These are phyloP conservation scores for Linnemannia zychae DNA, from an alignment of 192 early-diverging fungal species.

Conservation along the genomic window DNA sequence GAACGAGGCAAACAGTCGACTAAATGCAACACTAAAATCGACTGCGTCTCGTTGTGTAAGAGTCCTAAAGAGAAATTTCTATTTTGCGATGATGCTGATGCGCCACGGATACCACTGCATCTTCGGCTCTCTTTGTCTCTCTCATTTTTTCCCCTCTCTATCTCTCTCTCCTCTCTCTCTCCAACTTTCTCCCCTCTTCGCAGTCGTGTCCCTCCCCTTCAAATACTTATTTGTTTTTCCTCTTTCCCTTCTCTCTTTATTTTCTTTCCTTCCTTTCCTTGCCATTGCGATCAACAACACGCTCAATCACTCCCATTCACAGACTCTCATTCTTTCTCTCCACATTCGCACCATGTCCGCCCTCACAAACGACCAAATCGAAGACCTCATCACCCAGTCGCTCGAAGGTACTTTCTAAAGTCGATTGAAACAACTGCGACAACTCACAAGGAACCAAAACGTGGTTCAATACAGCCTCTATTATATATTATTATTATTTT, in stretches of 20 bases:
- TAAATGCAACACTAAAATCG: no score
- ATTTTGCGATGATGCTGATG: not conserved
- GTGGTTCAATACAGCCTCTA: not conserved
- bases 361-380: slow-evolving; percentile 54
- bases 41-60: no score
- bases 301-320: not conserved
- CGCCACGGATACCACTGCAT: not conserved
- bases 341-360: slow-evolving; percentile 34
- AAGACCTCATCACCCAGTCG: slow-evolving; percentile 53
- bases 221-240: not conserved
- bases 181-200: not conserved
- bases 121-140: not conserved
- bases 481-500: no score
- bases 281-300: not conserved
- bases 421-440: not conserved
- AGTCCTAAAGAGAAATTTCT: no score
- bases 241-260: not conserved
- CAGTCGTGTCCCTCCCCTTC: not conserved
- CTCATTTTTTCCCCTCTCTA: not conserved
- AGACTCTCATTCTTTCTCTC: not conserved
- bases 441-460: not conserved
- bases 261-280: not conserved
- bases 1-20: no score
- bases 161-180: not conserved
- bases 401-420: slow-evolving; percentile 27